These are phyloP conservation scores for Angomonas desouzai DNA, from an alignment of 208 protist species.

Conservation along the genomic window DNA sequence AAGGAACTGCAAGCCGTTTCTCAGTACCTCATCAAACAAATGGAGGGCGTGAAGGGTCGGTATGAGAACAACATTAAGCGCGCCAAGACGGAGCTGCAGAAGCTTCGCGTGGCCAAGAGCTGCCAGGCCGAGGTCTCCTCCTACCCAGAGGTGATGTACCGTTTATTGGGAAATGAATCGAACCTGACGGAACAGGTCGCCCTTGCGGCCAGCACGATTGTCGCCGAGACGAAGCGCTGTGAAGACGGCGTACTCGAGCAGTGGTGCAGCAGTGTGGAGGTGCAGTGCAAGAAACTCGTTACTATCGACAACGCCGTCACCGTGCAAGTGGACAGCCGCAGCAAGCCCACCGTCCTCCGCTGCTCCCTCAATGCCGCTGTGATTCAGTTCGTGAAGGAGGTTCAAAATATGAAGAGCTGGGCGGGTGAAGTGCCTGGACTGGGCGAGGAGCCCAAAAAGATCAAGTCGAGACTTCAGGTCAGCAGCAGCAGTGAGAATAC, in stretches of 20 bases:
- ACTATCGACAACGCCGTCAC: constrained; percentile 31
- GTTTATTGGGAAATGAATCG: constrained; percentile 46
- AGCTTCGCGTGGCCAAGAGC: constrained; percentile 54
- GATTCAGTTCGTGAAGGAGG: constrained; percentile 63
- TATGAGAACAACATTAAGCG: constrained; percentile 67
- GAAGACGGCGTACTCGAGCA: constrained; percentile 11
- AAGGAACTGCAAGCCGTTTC: constrained; percentile 46
- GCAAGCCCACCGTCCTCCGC: constrained; percentile 30
- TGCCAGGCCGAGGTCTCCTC: constrained; percentile 56
- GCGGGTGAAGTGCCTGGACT: constrained; percentile 5
- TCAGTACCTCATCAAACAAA: constrained; percentile 51
- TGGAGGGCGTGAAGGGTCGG: constrained; percentile 41
- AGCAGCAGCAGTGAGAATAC: constrained; percentile 41
- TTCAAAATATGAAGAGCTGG: constrained; percentile 61
- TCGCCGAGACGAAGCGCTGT: constrained; percentile 19
- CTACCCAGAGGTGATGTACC: constrained; percentile 47
- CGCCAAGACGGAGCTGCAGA: constrained; percentile 56
- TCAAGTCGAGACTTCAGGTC: constrained; percentile 17
- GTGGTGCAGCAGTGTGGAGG: constrained; percentile 32
- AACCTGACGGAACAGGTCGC: constrained; percentile 35
- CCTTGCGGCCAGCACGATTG: constrained; percentile 34
- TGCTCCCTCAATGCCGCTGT: constrained; percentile 57
- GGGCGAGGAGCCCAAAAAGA: background rate
- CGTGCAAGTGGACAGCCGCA: constrained; percentile 22
- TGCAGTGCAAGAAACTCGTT: constrained; percentile 35